A percentile compares a stretch with the other conserved stretches of the same genome.
phyloP scores from a whole-genome alignment of 169 alveolate species.

The Plasmodium cynomolgi region DNA sequence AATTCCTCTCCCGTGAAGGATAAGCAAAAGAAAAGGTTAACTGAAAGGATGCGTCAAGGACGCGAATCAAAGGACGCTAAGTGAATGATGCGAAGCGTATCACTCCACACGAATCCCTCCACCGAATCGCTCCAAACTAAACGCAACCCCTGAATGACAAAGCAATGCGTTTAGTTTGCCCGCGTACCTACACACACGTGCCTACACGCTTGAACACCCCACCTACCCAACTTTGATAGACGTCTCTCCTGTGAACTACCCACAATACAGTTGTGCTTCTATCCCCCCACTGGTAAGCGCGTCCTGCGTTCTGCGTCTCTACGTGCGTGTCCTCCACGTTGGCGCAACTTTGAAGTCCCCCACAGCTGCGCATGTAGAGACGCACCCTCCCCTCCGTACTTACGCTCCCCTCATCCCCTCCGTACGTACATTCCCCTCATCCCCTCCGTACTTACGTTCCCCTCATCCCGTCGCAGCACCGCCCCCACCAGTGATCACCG shows the following conservation, averaged over 20 bases:
- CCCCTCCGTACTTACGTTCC: not conserved
- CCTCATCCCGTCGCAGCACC: too few relatives aligned
- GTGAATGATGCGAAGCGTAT: not conserved
- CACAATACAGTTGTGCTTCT: not conserved
- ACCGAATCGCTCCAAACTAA: not conserved
- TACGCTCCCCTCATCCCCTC: not conserved
- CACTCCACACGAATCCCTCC: not conserved
- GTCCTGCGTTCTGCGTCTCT: too few relatives aligned
- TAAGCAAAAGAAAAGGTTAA: not conserved
- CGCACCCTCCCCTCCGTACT: not conserved
- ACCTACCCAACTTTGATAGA: not conserved
- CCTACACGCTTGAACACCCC: not conserved
- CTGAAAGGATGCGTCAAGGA: not conserved
- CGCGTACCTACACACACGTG: not conserved
- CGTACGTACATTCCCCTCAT: not conserved
- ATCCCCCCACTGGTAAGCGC: not conserved
- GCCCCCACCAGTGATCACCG: not conserved
- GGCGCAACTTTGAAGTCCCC: not conserved
- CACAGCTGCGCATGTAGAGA: not conserved
- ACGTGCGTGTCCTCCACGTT: not conserved
- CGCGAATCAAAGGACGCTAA: not conserved
- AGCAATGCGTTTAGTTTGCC: not conserved
- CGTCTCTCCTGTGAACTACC: not conserved
- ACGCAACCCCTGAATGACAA: not conserved
- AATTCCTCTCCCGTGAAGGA: not conserved